Evolutionary conservation across 2,329 filamentous ascomycete species (phyloP).

Genomic region (Escovopsis sp.): DNA sequence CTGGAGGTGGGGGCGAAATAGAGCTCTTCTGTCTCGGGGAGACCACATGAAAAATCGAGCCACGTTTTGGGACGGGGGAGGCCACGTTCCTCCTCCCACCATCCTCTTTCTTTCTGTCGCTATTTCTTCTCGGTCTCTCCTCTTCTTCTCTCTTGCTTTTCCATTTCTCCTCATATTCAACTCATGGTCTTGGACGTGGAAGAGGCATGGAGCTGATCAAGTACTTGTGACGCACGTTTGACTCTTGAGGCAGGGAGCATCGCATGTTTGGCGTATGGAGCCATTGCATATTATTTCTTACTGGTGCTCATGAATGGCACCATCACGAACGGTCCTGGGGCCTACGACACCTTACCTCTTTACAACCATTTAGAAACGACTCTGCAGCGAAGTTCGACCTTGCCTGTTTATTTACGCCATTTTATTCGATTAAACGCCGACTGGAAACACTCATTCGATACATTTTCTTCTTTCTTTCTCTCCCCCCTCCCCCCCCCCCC

Average conservation of each 20-base stretch:
- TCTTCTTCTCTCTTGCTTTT: neutral
- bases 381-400: slow-evolving; percentile 14
- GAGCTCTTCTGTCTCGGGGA: slow-evolving; percentile 63
- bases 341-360: slow-evolving; percentile 9
- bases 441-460: slow-evolving; percentile 5
- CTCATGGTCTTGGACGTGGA: neutral
- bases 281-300: slow-evolving; percentile 7
- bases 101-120: too few relatives aligned
- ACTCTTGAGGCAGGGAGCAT: slow-evolving; percentile 9
- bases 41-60: slow-evolving; percentile 17
- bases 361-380: slow-evolving; percentile 18
- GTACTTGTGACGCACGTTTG: slow-evolving; percentile 1
- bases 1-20: slow-evolving; percentile 72
- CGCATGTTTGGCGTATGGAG: slow-evolving; percentile 19
- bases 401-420: slow-evolving; percentile 5
- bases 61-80: neutral
- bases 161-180: neutral
- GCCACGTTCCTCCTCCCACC: too few relatives aligned
- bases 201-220: neutral
- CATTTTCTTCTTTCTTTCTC: neutral
- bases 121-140: too few relatives aligned
- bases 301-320: slow-evolving; percentile 7
- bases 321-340: slow-evolving; percentile 5
- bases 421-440: slow-evolving; percentile 4
- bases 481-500: too few relatives aligned